These are phyloP conservation scores for Castanea mollissima DNA, from an alignment of 306 rosid species.

Conservation along the genomic window DNA sequence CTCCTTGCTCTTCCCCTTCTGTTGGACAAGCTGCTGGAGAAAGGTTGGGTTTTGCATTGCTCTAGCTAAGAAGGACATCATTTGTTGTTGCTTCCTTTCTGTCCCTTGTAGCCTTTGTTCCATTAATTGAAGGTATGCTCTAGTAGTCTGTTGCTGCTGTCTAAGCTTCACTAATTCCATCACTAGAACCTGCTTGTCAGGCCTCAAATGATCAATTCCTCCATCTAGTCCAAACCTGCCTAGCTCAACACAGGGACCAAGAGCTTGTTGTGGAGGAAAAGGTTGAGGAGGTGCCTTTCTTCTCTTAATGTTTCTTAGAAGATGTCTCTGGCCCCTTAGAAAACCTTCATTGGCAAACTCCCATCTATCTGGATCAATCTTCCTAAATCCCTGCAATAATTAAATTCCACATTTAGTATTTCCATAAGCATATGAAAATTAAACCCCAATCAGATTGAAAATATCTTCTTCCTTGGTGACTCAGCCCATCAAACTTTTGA, in stretches of 20 bases:
- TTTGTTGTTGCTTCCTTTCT: conserved; percentile 70
- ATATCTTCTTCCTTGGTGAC: neutral
- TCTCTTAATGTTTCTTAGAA: conserved; percentile 65
- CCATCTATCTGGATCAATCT: conserved; percentile 80
- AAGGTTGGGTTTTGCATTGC: conserved; percentile 72
- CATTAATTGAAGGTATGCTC: conserved; percentile 53
- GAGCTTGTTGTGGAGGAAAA: conserved; percentile 36
- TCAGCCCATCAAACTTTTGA: neutral
- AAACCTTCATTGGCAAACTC: conserved; percentile 86
- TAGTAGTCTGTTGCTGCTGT: conserved; percentile 65
- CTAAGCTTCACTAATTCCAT: conserved; percentile 75
- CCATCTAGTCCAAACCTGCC: conserved; percentile 49
- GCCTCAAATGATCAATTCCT: conserved; percentile 59
- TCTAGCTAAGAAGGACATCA: conserved; percentile 85
- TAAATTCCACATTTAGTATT: conserved; percentile 5
- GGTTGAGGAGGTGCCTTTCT: conserved; percentile 54
- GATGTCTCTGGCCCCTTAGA: conserved; percentile 59
- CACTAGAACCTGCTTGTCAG: conserved; percentile 54
- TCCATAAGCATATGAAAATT: neutral
- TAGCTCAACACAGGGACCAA: conserved; percentile 44
- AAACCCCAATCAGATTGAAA: neutral
- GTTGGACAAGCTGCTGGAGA: conserved; percentile 54
- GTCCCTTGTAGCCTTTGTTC: conserved; percentile 68
- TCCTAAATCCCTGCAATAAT: conserved; percentile 76
- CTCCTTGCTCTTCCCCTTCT: conserved; percentile 53